These are phyloP conservation scores for Rickenella mellea DNA, from an alignment of 768 basidiomycete species.

Conservation along the genomic window DNA sequence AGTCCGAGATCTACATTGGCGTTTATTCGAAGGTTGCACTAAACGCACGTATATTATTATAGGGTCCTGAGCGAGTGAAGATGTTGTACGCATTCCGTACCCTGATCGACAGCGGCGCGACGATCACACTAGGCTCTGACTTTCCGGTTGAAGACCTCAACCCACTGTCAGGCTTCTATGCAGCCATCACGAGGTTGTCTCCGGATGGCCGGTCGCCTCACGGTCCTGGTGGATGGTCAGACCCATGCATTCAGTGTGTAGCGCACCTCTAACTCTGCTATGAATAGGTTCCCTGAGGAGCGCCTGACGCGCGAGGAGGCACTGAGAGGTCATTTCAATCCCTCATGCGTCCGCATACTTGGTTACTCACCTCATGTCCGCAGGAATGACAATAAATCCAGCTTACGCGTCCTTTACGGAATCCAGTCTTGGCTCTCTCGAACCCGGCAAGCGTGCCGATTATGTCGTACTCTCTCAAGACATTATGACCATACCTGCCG, in stretches of 20 bases:
- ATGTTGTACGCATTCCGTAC: slow-evolving; percentile 82
- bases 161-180: slow-evolving; percentile 78
- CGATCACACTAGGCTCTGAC: slow-evolving; percentile 78
- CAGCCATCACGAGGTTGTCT: slow-evolving; percentile 73
- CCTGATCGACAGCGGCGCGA: slow-evolving; percentile 51
- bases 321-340: slow-evolving; percentile 42
- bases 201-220: slow-evolving; percentile 69
- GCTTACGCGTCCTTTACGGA: slow-evolving; percentile 86
- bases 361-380: neutral
- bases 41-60: slow-evolving; percentile 1
- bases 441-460: slow-evolving; percentile 74
- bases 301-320: slow-evolving; percentile 69
- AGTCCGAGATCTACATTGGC: too few relatives aligned
- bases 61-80: slow-evolving; percentile 81
- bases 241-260: slow-evolving; percentile 4
- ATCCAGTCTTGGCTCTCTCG: slow-evolving; percentile 62
- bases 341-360: neutral
- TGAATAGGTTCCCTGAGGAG: slow-evolving; percentile 72
- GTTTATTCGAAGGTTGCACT: neutral
- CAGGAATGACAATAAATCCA: slow-evolving; percentile 81
- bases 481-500: slow-evolving; percentile 56
- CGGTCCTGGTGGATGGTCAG: slow-evolving; percentile 75
- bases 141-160: slow-evolving; percentile 85
- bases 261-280: neutral
- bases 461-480: slow-evolving; percentile 78